Conservation (phyloP, 2,329 filamentous ascomycete species). For the Colletotrichum falcatum region DNA sequence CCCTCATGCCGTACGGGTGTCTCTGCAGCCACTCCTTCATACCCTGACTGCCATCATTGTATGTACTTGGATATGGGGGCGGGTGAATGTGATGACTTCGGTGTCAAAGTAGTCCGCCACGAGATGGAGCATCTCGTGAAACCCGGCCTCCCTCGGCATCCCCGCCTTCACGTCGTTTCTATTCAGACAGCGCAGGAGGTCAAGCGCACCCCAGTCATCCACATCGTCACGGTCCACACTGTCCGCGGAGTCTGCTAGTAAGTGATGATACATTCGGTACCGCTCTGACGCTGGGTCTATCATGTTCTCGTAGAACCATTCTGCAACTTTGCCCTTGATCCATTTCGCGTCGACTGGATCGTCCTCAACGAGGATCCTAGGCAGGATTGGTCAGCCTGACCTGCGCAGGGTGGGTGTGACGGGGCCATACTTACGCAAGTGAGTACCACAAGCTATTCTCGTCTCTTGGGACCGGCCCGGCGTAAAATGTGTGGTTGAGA, state of each 20-base stretch:
- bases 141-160: conserved; percentile 19
- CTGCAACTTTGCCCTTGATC: not conserved
- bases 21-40: not conserved
- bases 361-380: not conserved
- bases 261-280: conserved; percentile 29
- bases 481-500: conserved; percentile 9
- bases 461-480: conserved; percentile 5
- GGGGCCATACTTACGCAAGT: conserved; percentile 19
- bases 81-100: conserved; percentile 31
- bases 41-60: not conserved
- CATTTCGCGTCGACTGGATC: not conserved
- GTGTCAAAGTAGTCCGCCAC: conserved; percentile 22
- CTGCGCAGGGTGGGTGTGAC: no score
- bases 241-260: conserved; percentile 1
- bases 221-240: not conserved
- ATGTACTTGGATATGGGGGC: not conserved
- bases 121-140: conserved; percentile 33
- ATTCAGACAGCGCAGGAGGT: conserved; percentile 15
- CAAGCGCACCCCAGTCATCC: conserved; percentile 8
- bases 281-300: not conserved
- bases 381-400: not conserved
- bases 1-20: conserved; percentile 18
- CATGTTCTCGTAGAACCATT: conserved; percentile 6
- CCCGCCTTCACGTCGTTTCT: conserved; percentile 1
- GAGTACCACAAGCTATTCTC: conserved; percentile 31